These are phyloP conservation scores for Yamadazyma aaseri DNA, from an alignment of 1,139 yeast species.

Conservation along the genomic window DNA sequence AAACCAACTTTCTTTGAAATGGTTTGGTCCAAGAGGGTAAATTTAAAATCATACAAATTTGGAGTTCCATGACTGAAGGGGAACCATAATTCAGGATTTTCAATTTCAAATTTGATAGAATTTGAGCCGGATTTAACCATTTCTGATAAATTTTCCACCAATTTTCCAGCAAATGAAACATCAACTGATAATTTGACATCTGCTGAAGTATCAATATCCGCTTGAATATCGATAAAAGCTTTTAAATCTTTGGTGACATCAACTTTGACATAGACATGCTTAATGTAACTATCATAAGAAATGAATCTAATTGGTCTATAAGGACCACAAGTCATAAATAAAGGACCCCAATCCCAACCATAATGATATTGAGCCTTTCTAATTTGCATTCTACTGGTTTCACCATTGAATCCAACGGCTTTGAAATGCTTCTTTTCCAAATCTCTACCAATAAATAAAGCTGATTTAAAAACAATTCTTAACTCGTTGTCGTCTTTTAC, in stretches of 20 bases:
- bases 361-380: conserved; percentile 56
- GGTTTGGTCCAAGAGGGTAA: conserved; percentile 12
- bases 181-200: background rate
- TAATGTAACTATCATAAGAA: conserved; percentile 19
- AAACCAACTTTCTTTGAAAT: conserved; percentile 28
- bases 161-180: conserved; percentile 2
- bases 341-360: conserved; percentile 64
- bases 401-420: conserved; percentile 38
- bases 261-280: conserved; percentile 21
- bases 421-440: conserved; percentile 21
- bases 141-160: conserved; percentile 3
- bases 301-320: conserved; percentile 38
- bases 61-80: conserved; percentile 41
- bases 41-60: conserved; percentile 25
- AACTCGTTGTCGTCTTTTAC: conserved; percentile 17
- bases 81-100: conserved; percentile 38
- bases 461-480: conserved; percentile 22
- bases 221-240: conserved; percentile 13
- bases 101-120: conserved; percentile 11
- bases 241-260: conserved; percentile 19
- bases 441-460: conserved; percentile 19
- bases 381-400: conserved; percentile 37
- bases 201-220: conserved; percentile 10
- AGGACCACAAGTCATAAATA: conserved; percentile 47
- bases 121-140: conserved; percentile 5